These are phyloP conservation scores for Fagus sylvatica DNA, from an alignment of 306 rosid genomes.

Conservation along the genomic window DNA sequence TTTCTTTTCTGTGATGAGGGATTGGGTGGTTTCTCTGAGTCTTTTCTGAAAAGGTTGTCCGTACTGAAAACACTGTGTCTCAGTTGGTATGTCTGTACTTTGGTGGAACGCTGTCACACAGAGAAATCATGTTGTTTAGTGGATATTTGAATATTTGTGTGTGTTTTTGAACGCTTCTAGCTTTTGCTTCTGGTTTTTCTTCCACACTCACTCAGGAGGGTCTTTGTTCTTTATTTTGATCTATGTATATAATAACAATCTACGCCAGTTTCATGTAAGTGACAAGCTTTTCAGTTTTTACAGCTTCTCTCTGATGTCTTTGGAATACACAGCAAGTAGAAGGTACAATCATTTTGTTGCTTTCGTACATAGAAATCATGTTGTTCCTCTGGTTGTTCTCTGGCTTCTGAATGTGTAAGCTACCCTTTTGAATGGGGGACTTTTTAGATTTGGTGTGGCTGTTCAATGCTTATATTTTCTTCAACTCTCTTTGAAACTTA, in stretches of 20 bases:
- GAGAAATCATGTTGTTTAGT: neutral
- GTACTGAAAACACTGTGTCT: neutral
- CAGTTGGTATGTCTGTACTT: conserved; percentile 2
- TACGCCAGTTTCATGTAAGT: neutral
- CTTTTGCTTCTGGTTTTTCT: neutral
- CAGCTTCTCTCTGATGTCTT: neutral
- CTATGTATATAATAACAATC: neutral
- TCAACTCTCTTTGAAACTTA: neutral
- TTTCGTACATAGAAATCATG: neutral
- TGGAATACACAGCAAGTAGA: neutral
- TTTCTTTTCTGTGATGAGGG: neutral
- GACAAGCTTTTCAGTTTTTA: neutral
- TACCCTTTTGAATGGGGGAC: neutral
- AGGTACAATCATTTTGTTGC: neutral
- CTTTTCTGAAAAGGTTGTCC: neutral
- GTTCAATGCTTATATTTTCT: neutral
- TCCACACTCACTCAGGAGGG: neutral
- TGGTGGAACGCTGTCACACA: neutral
- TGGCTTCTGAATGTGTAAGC: neutral
- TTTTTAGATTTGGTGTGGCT: neutral
- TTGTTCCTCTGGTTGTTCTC: neutral
- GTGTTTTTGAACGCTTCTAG: neutral
- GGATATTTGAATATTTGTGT: neutral
- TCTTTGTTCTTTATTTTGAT: neutral
- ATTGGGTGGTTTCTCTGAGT: neutral